Conservation (phyloP, 2,329 filamentous ascomycete species). For the Nothomitra cinnamomea region DNA sequence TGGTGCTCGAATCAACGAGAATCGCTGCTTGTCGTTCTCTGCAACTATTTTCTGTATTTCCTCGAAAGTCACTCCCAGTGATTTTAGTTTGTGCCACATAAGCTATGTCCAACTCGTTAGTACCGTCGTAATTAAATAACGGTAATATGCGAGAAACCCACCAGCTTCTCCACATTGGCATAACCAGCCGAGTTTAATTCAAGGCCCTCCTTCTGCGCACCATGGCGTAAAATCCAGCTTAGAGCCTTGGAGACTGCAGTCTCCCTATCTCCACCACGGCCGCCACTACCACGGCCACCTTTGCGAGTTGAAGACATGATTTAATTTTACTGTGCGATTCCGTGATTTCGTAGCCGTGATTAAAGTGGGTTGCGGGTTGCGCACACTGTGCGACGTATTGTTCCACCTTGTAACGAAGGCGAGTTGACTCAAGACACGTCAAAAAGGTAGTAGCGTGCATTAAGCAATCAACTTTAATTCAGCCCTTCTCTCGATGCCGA, state of each 20-base stretch:
- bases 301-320: neutral
- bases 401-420: neutral
- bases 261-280: conserved; percentile 20
- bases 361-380: too few species aligned
- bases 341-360: too few species aligned
- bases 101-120: conserved; percentile 24
- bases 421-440: too few species aligned
- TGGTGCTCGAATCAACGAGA: conserved; percentile 48
- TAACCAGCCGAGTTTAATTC: conserved; percentile 41
- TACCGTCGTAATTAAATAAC: neutral
- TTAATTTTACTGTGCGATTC: too few species aligned
- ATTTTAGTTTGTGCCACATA: conserved; percentile 41
- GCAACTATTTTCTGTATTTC: conserved; percentile 56
- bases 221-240: conserved; percentile 42
- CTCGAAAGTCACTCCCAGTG: conserved; percentile 53
- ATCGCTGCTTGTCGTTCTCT: conserved; percentile 80
- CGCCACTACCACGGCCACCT: neutral
- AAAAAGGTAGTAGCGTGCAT: too few species aligned
- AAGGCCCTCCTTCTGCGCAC: conserved; percentile 41
- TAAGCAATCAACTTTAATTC: too few species aligned
- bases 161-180: conserved; percentile 40
- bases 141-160: conserved; percentile 20
- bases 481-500: too few species aligned
- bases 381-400: neutral
- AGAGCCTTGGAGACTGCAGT: conserved; percentile 31